phyloP scores from a whole-genome alignment of 2,329 filamentous ascomycete genomes.

The Exophiala spinifera region DNA sequence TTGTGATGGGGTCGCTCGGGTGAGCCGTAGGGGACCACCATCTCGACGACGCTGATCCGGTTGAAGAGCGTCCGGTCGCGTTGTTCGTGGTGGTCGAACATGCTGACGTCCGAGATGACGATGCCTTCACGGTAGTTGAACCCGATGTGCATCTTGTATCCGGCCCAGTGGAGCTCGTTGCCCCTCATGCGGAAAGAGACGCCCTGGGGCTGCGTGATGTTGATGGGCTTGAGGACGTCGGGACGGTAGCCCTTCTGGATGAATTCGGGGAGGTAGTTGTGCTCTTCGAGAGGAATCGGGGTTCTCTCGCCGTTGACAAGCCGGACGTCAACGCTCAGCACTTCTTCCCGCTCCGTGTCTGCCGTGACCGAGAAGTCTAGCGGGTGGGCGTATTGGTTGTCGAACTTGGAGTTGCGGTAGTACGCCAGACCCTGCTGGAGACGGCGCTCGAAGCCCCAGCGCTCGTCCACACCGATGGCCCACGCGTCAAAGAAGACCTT shows the following conservation, averaged over 20 bases:
- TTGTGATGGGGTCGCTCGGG: slow-evolving; percentile 48
- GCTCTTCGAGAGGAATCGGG: slow-evolving; percentile 65
- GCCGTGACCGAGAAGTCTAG: slow-evolving; percentile 93
- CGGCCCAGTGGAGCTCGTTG: slow-evolving; percentile 78
- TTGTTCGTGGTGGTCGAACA: slow-evolving; percentile 70
- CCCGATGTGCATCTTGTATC: slow-evolving; percentile 87
- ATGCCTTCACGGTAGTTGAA: slow-evolving; percentile 95
- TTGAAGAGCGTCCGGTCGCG: slow-evolving; percentile 78
- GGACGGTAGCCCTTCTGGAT: slow-evolving; percentile 74
- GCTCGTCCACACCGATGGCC: slow-evolving; percentile 93
- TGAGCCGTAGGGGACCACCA: slow-evolving; percentile 76
- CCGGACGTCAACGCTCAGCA: slow-evolving; percentile 77
- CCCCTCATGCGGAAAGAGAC: slow-evolving; percentile 79
- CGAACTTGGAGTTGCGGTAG: slow-evolving; percentile 82
- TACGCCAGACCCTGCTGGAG: slow-evolving; percentile 95
- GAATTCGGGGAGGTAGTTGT: slow-evolving; percentile 75
- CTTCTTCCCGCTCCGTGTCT: slow-evolving; percentile 72
- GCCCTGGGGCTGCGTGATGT: slow-evolving; percentile 83
- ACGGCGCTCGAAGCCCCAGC: slow-evolving; percentile 73
- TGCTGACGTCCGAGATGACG: slow-evolving; percentile 84
- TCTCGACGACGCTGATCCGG: slow-evolving; percentile 82
- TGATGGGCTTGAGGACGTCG: slow-evolving; percentile 73
- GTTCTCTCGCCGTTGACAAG: slow-evolving; percentile 67
- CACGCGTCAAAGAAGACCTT: slow-evolving; percentile 96
- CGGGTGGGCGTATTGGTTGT: slow-evolving; percentile 86